A percentile compares a stretch with the other conserved stretches of the same genome.
phyloP scores from a whole-genome alignment of 257 asterid species.

The Orobanche coerulescens region DNA sequence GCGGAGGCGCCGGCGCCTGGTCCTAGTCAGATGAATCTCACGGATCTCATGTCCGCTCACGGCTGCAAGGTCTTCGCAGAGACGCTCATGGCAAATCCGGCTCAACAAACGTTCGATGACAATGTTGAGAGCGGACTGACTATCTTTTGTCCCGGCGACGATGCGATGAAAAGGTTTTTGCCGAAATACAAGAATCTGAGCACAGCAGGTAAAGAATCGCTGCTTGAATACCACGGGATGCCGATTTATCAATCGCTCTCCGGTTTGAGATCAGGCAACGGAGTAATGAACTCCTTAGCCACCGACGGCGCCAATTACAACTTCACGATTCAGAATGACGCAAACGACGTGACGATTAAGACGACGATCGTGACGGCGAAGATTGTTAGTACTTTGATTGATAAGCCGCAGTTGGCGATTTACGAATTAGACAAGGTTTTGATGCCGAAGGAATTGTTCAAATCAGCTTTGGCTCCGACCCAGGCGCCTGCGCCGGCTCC shows the following conservation, averaged over 20 bases:
- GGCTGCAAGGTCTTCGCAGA: conserved; percentile 76
- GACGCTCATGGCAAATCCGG: conserved; percentile 39
- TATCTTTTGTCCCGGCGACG: conserved; percentile 67
- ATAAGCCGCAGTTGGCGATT: too few species aligned
- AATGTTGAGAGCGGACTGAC: conserved; percentile 53
- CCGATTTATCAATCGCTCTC: too few species aligned
- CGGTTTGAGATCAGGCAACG: too few species aligned
- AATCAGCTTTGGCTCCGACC: too few species aligned
- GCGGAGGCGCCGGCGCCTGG: conserved; percentile 70
- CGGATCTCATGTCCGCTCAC: conserved; percentile 50
- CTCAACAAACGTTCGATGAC: conserved; percentile 40
- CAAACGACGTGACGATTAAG: conserved; percentile 39
- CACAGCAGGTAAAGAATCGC: conserved; percentile 19
- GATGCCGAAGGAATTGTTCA: too few species aligned
- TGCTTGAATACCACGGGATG: too few species aligned
- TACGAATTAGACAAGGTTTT: too few species aligned
- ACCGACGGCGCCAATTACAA: conserved; percentile 59
- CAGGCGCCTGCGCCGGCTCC: conserved; percentile 30
- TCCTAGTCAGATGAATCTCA: conserved; percentile 45
- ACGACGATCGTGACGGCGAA: conserved; percentile 48
- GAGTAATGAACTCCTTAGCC: too few species aligned
- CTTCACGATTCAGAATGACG: conserved; percentile 51
- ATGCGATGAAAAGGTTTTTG: conserved; percentile 47
- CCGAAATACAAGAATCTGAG: conserved; percentile 52
- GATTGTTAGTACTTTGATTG: too few species aligned